Base-by-base conservation (phyloP, 2,329 filamentous ascomycete genomes). In the Ceratocystis destructans region DNA sequence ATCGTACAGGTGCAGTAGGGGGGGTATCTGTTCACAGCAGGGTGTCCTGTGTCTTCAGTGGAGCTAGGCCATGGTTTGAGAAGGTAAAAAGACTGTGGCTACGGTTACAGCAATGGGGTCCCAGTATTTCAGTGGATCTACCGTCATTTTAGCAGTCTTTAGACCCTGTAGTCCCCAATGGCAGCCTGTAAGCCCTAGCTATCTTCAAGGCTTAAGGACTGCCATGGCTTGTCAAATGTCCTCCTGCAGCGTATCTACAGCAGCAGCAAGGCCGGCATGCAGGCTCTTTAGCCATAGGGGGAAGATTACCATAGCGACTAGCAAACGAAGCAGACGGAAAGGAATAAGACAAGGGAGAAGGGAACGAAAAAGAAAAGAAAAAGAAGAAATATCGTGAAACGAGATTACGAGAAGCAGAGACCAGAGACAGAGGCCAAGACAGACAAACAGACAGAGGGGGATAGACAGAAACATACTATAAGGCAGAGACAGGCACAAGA, bases 241-340 rank as follows among this genome's bases (percentile, higher is more conserved):
- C 50, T 20, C 50, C 50, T 55, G 50, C 50, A 55, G 50, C 50
- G 50, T 55, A 55, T 55, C 50, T 55, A 55, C 20, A 57, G 53
- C 53, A 57, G 22, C 25, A 57, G 53, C 50, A 55, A 25, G 50
- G 20, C 50, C 25, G 12, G 25, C n/a, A 33, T 59, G 55, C 55
- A 59, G 55, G 31, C 55, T 59, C 55, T 59, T 59, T 59, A 59
- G 15, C 55, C 55, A 59, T 37, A 31, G 6, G 3, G 55, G 28
- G 48, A 53, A 53, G 31, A 59, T 59, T 59, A 59, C 55, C 37
- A 59, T 59, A 3, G 28, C 55, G 55, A 59, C 50, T 15, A 25
- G 50, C 20, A 25, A 28, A 55, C 55, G 17, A n/a, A n/a, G 28
- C 31, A 8, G 28, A 37, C 2, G 8, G 55, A 37, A 59, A 20